Evolutionary conservation across 192 early-diverging fungal genomes (phyloP).

Genomic region (Phycomyces nitens): DNA sequence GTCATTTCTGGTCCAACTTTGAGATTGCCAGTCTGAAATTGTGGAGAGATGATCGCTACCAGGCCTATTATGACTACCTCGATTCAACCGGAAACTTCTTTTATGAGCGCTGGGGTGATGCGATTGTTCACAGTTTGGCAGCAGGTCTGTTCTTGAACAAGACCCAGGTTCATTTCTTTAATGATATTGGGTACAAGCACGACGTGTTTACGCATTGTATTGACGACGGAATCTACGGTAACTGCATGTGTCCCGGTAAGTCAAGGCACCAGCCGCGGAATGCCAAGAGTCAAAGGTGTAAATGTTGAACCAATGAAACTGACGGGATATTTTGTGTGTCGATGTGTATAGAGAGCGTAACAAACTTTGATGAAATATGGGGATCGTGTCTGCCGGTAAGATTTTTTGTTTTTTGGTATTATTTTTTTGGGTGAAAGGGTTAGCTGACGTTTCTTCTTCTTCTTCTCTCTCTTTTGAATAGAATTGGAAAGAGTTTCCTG

Average conservation of each 20-base stretch:
- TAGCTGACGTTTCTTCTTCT: background rate
- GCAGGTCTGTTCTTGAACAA: slow-evolving; percentile 55
- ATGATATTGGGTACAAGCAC: slow-evolving; percentile 67
- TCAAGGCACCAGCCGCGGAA: background rate
- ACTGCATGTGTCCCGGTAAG: slow-evolving; percentile 32
- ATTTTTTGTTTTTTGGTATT: background rate
- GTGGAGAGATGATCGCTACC: slow-evolving; percentile 51
- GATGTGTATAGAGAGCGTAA: slow-evolving; percentile 20
- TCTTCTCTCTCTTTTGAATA: background rate
- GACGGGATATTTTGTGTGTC: too few species aligned
- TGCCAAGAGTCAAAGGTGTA: too few species aligned
- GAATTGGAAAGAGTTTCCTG: slow-evolving; percentile 19
- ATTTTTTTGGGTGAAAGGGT: background rate
- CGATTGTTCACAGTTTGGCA: slow-evolving; percentile 68
- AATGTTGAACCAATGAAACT: too few species aligned
- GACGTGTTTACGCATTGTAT: slow-evolving; percentile 28
- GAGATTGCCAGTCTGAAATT: slow-evolving; percentile 67
- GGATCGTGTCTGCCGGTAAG: slow-evolving; percentile 22
- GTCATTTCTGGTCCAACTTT: slow-evolving; percentile 80
- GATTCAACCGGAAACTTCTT: slow-evolving; percentile 69
- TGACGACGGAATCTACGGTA: slow-evolving; percentile 26
- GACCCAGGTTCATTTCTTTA: slow-evolving; percentile 63
- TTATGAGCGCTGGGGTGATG: slow-evolving; percentile 79
- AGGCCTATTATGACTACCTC: slow-evolving; percentile 56
- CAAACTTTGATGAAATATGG: slow-evolving; percentile 27